Evolutionary conservation across 1,284 basidiomycete species (phyloP).

Genomic region (Testicularia cyperi): DNA sequence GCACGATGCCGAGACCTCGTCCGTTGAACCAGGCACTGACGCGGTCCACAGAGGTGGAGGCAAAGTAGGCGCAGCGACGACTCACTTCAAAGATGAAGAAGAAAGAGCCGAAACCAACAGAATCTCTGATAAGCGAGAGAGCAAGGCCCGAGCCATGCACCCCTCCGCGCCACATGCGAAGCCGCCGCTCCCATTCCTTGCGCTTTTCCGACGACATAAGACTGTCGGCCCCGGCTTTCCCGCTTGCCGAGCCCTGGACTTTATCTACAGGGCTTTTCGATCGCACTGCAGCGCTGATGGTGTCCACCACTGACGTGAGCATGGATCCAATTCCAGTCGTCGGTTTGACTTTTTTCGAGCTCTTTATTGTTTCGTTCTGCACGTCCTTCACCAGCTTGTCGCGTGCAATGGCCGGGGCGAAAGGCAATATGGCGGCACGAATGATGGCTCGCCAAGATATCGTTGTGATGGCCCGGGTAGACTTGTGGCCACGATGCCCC

Average conservation of each 20-base stretch:
- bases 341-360: slow-evolving; percentile 8
- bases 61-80: slow-evolving; percentile 50
- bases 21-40: slow-evolving; percentile 41
- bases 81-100: slow-evolving; percentile 61
- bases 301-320: no score
- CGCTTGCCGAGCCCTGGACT: no score
- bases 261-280: no score
- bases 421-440: slow-evolving; percentile 55
- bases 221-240: slow-evolving; percentile 1
- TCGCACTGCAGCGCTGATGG: no score
- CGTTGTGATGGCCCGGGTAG: slow-evolving; percentile 5
- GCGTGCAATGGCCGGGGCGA: slow-evolving; percentile 39
- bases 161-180: slow-evolving; percentile 49
- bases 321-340: no score
- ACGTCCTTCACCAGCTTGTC: slow-evolving; percentile 41
- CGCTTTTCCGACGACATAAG: slow-evolving; percentile 34
- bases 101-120: slow-evolving; percentile 59
- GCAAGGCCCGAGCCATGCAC: slow-evolving; percentile 55
- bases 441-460: slow-evolving; percentile 54
- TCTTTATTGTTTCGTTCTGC: slow-evolving; percentile 28
- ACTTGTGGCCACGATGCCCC: not conserved
- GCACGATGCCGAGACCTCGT: slow-evolving; percentile 20
- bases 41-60: slow-evolving; percentile 54
- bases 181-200: slow-evolving; percentile 48
- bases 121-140: slow-evolving; percentile 59